These are phyloP conservation scores for Pleurotus platypus DNA, from an alignment of 768 basidiomycete species.

Conservation along the genomic window DNA sequence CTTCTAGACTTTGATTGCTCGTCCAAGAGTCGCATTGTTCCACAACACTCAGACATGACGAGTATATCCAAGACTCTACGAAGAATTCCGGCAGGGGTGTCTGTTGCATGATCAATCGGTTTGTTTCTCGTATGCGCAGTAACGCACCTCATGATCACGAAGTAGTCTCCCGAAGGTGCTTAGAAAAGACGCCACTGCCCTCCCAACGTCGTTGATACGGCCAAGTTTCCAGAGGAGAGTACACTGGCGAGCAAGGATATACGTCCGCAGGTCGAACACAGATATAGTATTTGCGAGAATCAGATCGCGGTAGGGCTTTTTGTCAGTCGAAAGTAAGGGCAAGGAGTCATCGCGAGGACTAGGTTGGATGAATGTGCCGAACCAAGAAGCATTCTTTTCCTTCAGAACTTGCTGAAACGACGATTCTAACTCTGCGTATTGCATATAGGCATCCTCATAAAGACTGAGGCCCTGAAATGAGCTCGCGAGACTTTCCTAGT, in stretches of 20 bases:
- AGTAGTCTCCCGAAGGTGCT: constrained; percentile 72
- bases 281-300: constrained; percentile 89
- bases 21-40: constrained; percentile 79
- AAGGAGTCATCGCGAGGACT: constrained; percentile 70
- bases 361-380: constrained; percentile 78
- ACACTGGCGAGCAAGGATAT: constrained; percentile 86
- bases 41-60: constrained; percentile 79
- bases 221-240: constrained; percentile 67
- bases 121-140: constrained; percentile 1
- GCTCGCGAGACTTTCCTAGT: constrained; percentile 86
- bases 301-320: constrained; percentile 86
- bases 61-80: constrained; percentile 92
- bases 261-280: constrained; percentile 90
- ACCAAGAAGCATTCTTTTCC: constrained; percentile 90
- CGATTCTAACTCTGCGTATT: constrained; percentile 89
- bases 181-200: constrained; percentile 72
- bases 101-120: constrained; percentile 24
- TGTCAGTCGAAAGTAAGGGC: constrained; percentile 71
- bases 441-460: constrained; percentile 82
- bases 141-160: constrained; percentile 74
- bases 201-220: constrained; percentile 65
- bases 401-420: constrained; percentile 71
- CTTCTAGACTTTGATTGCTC: constrained; percentile 42
- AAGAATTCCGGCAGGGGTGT: constrained; percentile 62
- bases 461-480: constrained; percentile 91